Base-by-base conservation (phyloP, 768 basidiomycete genomes). In the Chlorophyllum brunneum region DNA sequence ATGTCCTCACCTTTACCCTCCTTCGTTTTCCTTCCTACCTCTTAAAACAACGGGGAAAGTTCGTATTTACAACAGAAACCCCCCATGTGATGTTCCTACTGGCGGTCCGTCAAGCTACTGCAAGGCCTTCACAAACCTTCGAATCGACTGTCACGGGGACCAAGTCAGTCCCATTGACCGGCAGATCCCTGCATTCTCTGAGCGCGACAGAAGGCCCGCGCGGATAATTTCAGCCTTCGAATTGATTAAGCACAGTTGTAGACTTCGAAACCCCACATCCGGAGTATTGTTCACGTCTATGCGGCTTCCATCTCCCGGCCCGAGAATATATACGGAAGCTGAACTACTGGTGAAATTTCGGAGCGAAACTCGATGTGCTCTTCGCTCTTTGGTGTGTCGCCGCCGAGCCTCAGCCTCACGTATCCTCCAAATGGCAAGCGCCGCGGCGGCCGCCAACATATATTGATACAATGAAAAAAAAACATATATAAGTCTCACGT, bases 71-170 rank as follows among this genome's bases (percentile, higher is more conserved):
- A 42, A 23, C 29, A 20, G 15, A 3, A 43, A 15, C 9, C 7
- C 24, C 31, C 11, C 51, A 53, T 46, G 36, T 52, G 51, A 52
- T 40, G 18, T 15, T 24, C 13, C 40, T 22, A n/a, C 30, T n/a
- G 18, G 24, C 44, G 51, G 51, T 22, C 43, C 43, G 42, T 36
- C 11, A 11, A 11, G 18, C 15, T 16, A 30, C 13, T 31, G 18
- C 26, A 20, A 1, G 33, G 27, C 43, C 30, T 33, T 9, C 18
- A 5, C 45, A 18, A 38, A 29, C 24, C 48, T 22, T 40, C 48
- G 18, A 52, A 11, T 9, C 7, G 40, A 24, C 24, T 27, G 20
- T 53, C 44, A 53, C 51, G 51, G 40, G 51, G 29, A 18, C 22
- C 16, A 39, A 23, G 9, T 16, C n/a, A 31, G 30, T 13, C 15